Conservation (phyloP, 2,329 filamentous ascomycete species). For the Gliomastix tumulicola region DNA sequence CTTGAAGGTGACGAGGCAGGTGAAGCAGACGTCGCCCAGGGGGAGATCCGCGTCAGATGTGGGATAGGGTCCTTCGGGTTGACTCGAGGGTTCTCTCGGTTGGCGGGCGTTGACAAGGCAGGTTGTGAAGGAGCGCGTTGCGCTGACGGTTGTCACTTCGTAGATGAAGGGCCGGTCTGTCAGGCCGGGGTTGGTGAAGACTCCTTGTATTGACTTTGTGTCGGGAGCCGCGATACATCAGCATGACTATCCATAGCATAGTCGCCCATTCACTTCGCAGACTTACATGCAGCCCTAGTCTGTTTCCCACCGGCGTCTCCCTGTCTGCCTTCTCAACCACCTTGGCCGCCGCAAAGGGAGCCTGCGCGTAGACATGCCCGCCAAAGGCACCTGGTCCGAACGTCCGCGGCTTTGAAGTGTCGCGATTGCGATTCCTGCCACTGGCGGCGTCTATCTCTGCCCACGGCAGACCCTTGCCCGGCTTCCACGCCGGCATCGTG, state of each 20-base stretch:
- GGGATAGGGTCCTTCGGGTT: conserved; percentile 26
- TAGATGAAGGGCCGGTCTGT: conserved; percentile 46
- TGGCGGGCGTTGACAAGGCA: conserved; percentile 42
- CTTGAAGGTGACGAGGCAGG: conserved; percentile 46
- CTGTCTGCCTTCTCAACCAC: conserved; percentile 22
- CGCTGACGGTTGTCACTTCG: conserved; percentile 34
- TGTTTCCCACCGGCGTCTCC: conserved; percentile 4
- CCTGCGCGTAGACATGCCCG: conserved; percentile 27
- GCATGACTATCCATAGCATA: too few species aligned
- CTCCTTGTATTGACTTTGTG: conserved; percentile 49
- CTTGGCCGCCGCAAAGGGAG: conserved; percentile 25
- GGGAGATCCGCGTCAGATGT: conserved; percentile 27
- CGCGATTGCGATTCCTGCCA: conserved; percentile 4
- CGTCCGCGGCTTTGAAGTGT: conserved; percentile 3
- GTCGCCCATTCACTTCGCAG: too few species aligned
- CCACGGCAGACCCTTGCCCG: conserved; percentile 21
- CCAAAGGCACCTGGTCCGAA: conserved; percentile 22
- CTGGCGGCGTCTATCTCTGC: too few species aligned
- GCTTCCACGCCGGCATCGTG: conserved; percentile 21
- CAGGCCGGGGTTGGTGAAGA: conserved; percentile 41
- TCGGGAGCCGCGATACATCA: too few species aligned
- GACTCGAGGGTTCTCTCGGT: conserved; percentile 29
- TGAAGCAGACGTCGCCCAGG: conserved; percentile 38
- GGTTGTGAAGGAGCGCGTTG: conserved; percentile 41
- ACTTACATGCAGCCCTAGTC: conserved; percentile 29